These are phyloP conservation scores for Periglandula ipomoeae DNA, from an alignment of 2,329 filamentous ascomycete genomes.

Conservation along the genomic window DNA sequence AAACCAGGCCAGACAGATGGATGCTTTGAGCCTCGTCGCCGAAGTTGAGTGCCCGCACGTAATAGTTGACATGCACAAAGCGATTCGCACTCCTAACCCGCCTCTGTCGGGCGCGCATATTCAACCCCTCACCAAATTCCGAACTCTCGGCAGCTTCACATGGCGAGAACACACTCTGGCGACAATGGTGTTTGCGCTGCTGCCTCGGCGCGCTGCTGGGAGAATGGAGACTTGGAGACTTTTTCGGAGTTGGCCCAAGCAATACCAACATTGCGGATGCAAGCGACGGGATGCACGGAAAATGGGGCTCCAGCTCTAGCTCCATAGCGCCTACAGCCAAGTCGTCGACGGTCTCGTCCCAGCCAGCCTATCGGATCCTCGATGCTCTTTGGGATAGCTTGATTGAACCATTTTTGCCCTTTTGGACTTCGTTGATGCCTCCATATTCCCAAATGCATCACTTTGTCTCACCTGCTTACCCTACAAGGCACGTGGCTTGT, in stretches of 20 bases:
- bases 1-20: neutral
- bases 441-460: neutral
- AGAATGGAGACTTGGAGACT: neutral
- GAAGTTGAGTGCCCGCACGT: too few relatives aligned
- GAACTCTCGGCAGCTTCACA: conserved; percentile 1
- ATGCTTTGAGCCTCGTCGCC: too few relatives aligned
- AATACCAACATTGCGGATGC: neutral
- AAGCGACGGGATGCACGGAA: neutral
- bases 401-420: too few relatives aligned
- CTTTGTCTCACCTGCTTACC: neutral
- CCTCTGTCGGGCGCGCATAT: neutral
- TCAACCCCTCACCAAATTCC: neutral
- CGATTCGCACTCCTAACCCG: neutral
- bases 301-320: neutral
- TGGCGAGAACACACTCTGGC: too few relatives aligned
- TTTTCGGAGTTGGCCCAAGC: neutral
- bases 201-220: conserved; percentile 5
- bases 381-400: conserved; percentile 5
- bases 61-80: neutral
- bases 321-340: neutral
- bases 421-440: neutral
- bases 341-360: neutral
- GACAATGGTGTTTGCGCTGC: neutral
- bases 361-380: conserved; percentile 4
- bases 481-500: neutral